Evolutionary conservation across 176 grass and related monocot species (phyloP).

Genomic region (Miscanthus lutarioriparius): DNA sequence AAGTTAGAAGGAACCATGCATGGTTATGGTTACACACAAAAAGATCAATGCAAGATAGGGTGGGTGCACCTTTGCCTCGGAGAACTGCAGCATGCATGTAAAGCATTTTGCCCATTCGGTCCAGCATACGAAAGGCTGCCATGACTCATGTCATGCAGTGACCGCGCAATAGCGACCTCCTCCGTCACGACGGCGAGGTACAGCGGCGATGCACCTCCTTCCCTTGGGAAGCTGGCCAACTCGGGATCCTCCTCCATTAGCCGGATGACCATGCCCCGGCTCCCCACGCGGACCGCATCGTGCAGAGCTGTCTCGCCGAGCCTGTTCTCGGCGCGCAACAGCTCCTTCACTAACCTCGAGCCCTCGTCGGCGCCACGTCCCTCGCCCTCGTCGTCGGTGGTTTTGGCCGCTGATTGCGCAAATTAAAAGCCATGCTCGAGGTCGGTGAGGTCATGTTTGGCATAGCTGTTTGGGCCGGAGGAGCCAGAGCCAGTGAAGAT

Average conservation of each 20-base stretch:
- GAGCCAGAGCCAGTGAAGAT: too few species aligned
- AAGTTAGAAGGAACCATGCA: not conserved
- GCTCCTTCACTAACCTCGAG: not conserved
- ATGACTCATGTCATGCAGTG: not conserved
- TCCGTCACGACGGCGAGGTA: not conserved
- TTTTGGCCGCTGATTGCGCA: not conserved
- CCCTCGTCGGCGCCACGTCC: too few species aligned
- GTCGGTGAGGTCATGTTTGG: too few species aligned
- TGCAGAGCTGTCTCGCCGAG: not conserved
- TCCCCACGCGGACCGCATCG: not conserved
- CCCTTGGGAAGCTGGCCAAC: not conserved
- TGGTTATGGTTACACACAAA: too few species aligned
- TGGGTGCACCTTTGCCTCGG: not conserved
- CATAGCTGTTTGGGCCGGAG: too few species aligned
- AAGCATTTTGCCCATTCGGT: constrained; percentile 9
- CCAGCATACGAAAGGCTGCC: constrained; percentile 1
- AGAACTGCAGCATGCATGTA: not conserved
- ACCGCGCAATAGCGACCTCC: not conserved
- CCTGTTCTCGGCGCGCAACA: not conserved
- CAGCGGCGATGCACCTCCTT: not conserved
- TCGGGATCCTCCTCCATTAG: not conserved
- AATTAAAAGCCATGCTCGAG: too few species aligned
- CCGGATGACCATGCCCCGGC: not conserved
- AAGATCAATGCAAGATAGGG: not conserved
- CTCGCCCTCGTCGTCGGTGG: not conserved